phyloP scores from a whole-genome alignment of 371 early-diverging fungal species.

The Lichtheimia ornata region DNA sequence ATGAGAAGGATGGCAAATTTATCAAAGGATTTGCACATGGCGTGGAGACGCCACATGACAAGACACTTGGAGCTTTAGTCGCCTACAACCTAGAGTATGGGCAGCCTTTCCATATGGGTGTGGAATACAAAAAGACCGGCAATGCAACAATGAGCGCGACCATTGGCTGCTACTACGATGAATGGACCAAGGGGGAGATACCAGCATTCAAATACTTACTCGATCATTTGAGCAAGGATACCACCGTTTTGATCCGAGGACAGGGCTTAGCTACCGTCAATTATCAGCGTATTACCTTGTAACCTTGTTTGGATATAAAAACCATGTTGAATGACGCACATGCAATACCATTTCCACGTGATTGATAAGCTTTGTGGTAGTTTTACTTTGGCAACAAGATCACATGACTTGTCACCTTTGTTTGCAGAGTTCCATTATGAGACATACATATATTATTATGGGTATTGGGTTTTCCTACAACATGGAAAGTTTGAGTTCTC shows the following conservation, averaged over 20 bases:
- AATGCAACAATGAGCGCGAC: slow-evolving; percentile 7
- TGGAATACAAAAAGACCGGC: slow-evolving; percentile 25
- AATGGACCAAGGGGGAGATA: slow-evolving; percentile 38
- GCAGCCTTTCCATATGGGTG: slow-evolving; percentile 29
- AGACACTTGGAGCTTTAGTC: slow-evolving; percentile 19
- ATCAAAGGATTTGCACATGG: slow-evolving; percentile 26
- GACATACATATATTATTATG: too few species aligned
- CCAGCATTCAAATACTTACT: slow-evolving; percentile 33
- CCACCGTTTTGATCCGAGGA: slow-evolving; percentile 32
- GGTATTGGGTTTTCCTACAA: too few species aligned
- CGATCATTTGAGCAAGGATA: slow-evolving; percentile 25
- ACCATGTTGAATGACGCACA: too few species aligned
- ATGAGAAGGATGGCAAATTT: not conserved
- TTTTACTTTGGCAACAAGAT: too few species aligned
- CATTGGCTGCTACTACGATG: slow-evolving; percentile 44
- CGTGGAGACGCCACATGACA: slow-evolving; percentile 6
- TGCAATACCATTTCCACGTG: too few species aligned
- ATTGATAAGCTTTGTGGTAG: too few species aligned
- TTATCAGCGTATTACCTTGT: slow-evolving; percentile 12
- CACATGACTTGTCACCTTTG: too few species aligned
- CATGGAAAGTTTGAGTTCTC: too few species aligned
- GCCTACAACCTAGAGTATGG: slow-evolving; percentile 42
- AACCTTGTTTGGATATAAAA: not conserved
- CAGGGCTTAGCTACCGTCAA: slow-evolving; percentile 31
- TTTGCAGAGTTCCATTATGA: too few species aligned